A percentile compares a stretch with the other conserved stretches of the same genome.
These are phyloP conservation scores for Physcomitrellopsis africana DNA, from an alignment of 225 moss, liverwort and hornwort genomes.

Conservation along the genomic window DNA sequence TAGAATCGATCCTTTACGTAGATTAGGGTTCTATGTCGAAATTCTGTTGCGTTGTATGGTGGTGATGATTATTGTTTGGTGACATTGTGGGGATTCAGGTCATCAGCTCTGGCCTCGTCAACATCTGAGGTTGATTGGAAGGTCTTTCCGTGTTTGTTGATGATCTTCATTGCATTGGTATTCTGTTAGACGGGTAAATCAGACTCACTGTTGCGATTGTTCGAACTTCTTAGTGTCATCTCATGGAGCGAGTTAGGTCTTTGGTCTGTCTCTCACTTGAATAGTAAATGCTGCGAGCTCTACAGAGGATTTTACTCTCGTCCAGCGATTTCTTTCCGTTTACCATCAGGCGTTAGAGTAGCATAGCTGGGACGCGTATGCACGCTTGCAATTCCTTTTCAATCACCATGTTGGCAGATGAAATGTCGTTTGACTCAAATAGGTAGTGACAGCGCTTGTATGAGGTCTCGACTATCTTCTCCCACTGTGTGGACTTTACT, in stretches of 20 bases:
- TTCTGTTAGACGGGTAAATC: not conserved
- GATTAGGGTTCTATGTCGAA: conserved; percentile 25
- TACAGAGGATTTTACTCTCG: not conserved
- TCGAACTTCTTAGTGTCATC: not conserved
- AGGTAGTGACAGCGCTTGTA: not conserved
- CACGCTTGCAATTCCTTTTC: not conserved
- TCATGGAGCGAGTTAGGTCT: not conserved
- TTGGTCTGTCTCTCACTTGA: not conserved
- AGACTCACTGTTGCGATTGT: not conserved
- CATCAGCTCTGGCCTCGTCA: not conserved
- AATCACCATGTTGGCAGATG: not conserved
- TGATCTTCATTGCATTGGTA: not conserved
- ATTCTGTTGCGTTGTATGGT: not conserved
- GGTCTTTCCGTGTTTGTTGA: not conserved
- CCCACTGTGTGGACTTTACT: not conserved
- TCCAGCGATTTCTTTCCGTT: not conserved
- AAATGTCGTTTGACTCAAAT: not conserved
- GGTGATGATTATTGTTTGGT: not conserved
- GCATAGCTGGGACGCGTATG: not conserved
- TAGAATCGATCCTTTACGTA: not conserved
- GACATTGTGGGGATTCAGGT: not conserved
- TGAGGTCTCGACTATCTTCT: too few relatives aligned
- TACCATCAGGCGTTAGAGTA: not conserved
- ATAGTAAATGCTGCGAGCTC: not conserved
- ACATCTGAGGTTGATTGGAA: not conserved